Base-by-base conservation (phyloP, 495 filamentous ascomycete species). In the Parathielavia appendiculata region DNA sequence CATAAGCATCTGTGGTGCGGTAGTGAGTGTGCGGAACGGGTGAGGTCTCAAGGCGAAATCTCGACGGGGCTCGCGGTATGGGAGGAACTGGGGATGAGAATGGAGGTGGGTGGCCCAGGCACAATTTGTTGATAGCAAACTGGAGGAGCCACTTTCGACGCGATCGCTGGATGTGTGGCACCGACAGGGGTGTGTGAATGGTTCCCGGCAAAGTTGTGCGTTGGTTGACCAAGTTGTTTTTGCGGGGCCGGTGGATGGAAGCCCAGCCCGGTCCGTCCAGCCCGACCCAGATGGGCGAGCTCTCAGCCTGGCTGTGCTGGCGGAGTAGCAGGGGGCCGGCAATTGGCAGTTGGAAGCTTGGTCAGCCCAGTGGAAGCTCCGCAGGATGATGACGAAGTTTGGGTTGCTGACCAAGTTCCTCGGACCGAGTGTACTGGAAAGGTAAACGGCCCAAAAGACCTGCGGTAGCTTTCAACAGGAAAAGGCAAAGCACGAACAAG, bases 111-210 rank as follows among this genome's bases (percentile, higher is more conserved):
- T 52, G 57, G 56, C 49, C 23, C 22, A 3, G 17, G 23, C 45
- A 54, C 46, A 54, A 58, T 57, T 58, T 64, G 58, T 54, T 59
- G 60, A 38, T 47, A 60, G 35, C 45, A 19, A 8, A 4, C 16
- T 26, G 48, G 41, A 49, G 26, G 51, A 51, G 35, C 34, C 49
- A 48, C 35, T 39, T 35, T 30, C 59, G 56, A 34, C 46, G 36
- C 52, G 49, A 40, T 38, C 41, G 17, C 17, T 50, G 40, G 14
- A 32, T 20, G 30, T 50, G 59, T 50, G 50, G 59, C 47, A 55
- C 53, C 43, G 56, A 58, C 59, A 32, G 40, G 59, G 54, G 39
- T 54, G 43, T 44, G 34, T 20, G 43, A 46, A 34, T 61, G 59
- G 35, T 62, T 46, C 41, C 32, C 38, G 41, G 57, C 32, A 32